These are phyloP conservation scores for Metschnikowia borealis DNA, from an alignment of 805 yeast genomes.

Conservation along the genomic window DNA sequence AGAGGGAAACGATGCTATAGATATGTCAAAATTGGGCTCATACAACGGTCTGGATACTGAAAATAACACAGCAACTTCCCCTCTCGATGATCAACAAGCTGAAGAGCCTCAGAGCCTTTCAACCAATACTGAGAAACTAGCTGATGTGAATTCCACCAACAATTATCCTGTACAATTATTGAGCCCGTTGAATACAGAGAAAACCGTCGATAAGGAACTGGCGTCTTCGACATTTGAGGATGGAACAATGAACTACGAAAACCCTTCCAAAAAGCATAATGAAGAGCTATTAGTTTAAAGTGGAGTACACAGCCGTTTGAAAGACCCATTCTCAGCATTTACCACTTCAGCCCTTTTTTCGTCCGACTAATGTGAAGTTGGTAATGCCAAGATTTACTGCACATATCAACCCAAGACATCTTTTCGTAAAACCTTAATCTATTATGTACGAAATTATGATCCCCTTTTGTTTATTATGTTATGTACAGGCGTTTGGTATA, in stretches of 20 bases:
- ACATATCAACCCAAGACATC: neutral
- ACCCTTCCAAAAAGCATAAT: neutral
- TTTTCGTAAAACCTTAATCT: neutral
- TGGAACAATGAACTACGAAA: neutral
- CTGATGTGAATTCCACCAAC: neutral
- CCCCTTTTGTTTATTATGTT: neutral
- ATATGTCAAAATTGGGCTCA: neutral
- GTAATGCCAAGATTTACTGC: neutral
- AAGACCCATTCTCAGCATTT: neutral
- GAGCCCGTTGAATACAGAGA: constrained; percentile 3
- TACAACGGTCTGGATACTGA: neutral
- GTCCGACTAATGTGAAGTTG: neutral
- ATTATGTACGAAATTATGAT: neutral
- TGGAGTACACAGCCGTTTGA: neutral
- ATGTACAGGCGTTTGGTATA: constrained; percentile 1
- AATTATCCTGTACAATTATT: neutral
- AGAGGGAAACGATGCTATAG: neutral
- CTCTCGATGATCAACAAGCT: neutral
- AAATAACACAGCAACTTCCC: neutral
- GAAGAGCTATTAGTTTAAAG: neutral
- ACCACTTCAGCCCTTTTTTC: neutral
- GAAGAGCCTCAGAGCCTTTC: neutral
- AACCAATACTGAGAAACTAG: neutral
- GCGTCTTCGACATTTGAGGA: neutral
- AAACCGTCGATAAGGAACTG: neutral